Conservation (phyloP, 768 basidiomycete genomes). For the Lentinus tigrinus region DNA sequence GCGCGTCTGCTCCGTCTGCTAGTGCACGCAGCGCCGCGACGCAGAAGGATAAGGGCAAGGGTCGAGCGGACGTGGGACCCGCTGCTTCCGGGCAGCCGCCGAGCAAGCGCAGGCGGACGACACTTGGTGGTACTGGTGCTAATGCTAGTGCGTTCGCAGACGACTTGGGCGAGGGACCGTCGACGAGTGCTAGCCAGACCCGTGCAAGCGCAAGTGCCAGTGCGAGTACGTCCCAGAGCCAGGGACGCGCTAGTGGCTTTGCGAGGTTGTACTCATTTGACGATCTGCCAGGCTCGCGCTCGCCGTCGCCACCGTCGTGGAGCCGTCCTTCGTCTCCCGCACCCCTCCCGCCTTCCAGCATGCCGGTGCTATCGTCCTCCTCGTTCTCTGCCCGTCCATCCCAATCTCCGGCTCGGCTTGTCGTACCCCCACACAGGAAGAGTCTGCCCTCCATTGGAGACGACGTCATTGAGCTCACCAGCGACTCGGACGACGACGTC, state of each 20-base stretch:
- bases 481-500: slow-evolving; percentile 5
- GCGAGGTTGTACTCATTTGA: background rate
- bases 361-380: background rate
- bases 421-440: background rate
- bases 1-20: background rate
- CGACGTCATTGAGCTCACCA: slow-evolving; percentile 7
- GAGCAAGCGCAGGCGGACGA: background rate
- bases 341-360: background rate
- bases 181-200: no score
- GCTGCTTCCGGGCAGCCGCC: background rate
- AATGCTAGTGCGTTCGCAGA: no score
- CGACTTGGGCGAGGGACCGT: no score
- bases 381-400: background rate
- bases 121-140: no score
- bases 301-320: background rate
- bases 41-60: background rate
- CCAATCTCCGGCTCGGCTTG: no score
- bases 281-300: background rate
- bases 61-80: no score
- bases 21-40: background rate
- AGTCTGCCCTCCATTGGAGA: background rate
- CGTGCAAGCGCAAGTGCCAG: no score
- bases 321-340: background rate
- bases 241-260: background rate
- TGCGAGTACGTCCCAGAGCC: no score